Base-by-base conservation (phyloP, 225 moss, liverwort and hornwort genomes). In the Takakia lepidozioides region DNA sequence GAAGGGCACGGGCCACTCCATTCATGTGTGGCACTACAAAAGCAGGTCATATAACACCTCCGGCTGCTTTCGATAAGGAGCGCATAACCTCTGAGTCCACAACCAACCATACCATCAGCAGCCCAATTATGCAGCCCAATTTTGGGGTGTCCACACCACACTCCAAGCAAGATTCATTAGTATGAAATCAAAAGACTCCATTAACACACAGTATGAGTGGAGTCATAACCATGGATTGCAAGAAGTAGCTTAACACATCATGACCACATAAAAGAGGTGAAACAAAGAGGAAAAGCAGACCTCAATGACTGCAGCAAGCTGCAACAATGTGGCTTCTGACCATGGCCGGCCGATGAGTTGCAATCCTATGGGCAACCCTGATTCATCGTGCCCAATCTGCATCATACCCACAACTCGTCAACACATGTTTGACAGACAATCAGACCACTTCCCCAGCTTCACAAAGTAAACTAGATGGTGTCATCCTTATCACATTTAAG, bases 341-440 rank as follows among this genome's bases (percentile, higher is more conserved):
- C 93, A 93, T n/a, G 93, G 93, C 44, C 81, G 80, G 10, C 93
- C 93, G 9, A 93, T 84, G 51, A 93, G 75, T 62, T 93, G 93
- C 25, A 93, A 64, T 27, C 93, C 93, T 25, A 93, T 74, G 15
- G 93, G 93, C 63, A 93, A 38, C 15, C 86, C 88, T 22, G 66
- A 47, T 27, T 75, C 72, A 57, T 93, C 93, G 62, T 93, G 78
- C 30, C 93, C 93, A 17, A 93, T 59, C 93, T 93, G 74, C 38
- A 8, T 15, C 23, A 46, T n/a, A 35, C 1, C 22, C 1, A 9
- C 4, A 19, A 24, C 3, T 7, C 11, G 2, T 38, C 15, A 19
- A 10, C 19, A 21, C 9, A 17, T 17, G 29, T 8, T 8, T 21
- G 14, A 37, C 2, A 20, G 4, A 15, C 34, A 20, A 21, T 16